phyloP scores from a whole-genome alignment of 345 rosid species.

The Raphanus raphanistrum region DNA sequence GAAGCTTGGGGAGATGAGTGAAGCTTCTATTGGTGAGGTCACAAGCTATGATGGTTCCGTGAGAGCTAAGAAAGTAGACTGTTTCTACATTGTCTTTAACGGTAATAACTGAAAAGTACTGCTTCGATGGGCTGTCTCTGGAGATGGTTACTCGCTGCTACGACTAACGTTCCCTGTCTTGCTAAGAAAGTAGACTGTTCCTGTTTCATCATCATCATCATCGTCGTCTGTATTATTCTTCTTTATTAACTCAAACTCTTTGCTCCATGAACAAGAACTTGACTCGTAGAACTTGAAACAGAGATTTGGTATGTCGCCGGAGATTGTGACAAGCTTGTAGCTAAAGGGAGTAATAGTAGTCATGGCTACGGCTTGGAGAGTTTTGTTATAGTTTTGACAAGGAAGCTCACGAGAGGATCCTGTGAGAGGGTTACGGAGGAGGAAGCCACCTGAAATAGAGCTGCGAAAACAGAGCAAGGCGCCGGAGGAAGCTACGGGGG shows the following conservation, averaged over 20 bases:
- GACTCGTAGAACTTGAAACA: slow-evolving; percentile 57
- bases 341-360: slow-evolving; percentile 30
- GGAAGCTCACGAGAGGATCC: slow-evolving; percentile 60
- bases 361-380: slow-evolving; percentile 84
- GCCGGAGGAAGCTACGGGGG: slow-evolving; percentile 82
- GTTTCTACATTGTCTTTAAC: slow-evolving; percentile 48
- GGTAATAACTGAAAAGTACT: slow-evolving; percentile 67
- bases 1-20: slow-evolving; percentile 68
- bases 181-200: slow-evolving; percentile 74
- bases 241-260: slow-evolving; percentile 43
- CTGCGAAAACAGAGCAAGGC: slow-evolving; percentile 68
- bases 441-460: slow-evolving; percentile 45
- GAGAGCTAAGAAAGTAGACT: slow-evolving; percentile 71
- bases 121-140: slow-evolving; percentile 86
- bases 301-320: slow-evolving; percentile 64
- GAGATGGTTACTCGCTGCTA: slow-evolving; percentile 55
- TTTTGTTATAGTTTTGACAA: slow-evolving; percentile 25
- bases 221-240: slow-evolving; percentile 35
- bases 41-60: slow-evolving; percentile 67
- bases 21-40: slow-evolving; percentile 52
- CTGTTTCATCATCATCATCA: slow-evolving; percentile 22
- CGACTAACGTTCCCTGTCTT: slow-evolving; percentile 73
- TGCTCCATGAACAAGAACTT: slow-evolving; percentile 48
- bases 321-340: slow-evolving; percentile 66
- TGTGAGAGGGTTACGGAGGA: slow-evolving; percentile 64